Evolutionary conservation across 495 filamentous ascomycete species (phyloP), one percentile per base, ranked within the genome.

Genomic region (Amphirosellinia nigrospora): DNA sequence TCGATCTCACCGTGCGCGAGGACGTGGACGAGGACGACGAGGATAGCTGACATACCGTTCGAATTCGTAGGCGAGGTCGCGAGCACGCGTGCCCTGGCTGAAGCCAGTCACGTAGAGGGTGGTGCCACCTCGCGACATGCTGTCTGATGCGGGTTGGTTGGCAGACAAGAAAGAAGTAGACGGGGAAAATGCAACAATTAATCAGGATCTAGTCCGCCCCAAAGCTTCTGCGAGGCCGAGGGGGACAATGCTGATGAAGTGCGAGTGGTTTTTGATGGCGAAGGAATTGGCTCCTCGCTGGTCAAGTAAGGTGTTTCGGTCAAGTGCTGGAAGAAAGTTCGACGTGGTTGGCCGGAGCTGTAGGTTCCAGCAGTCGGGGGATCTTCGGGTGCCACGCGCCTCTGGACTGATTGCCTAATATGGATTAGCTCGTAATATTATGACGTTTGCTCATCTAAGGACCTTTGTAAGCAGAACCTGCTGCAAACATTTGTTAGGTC

Each of bases 31-130:
- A 74, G 75, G 75, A 72, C 76, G 76, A 78, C 76, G 76, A 74
- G 74, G 70, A 77, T 83, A 74, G 75, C 72, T 72, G 84, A 94
- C 92, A 87, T 96, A 99, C 96, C 95, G 93, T 78, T 78, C 76
- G 76, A 78, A 78, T 74, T 99, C 96, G 92, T 97, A 98, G 86
- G 96, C 96, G 82, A 99, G 93, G 85, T 99, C 96, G 88, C 96
- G 94, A 80, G 96, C 96, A 86, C 96, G 94, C 80, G 96, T 99
- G 78, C 96, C 96, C 82, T 97, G 95, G 86, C 95, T 96, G 83
- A 99, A 99, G 86, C 96, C 96, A 77, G 85, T 86, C 74, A 98
- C 96, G 86, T 99, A 99, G 67, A 99, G 93, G 38, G 96, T 99
- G 50, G 94, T 97, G 65, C 91, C 90, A 77, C 92, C 90, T 73